Conservation (phyloP, 306 rosid genomes). For the Ceratonia siliqua region DNA sequence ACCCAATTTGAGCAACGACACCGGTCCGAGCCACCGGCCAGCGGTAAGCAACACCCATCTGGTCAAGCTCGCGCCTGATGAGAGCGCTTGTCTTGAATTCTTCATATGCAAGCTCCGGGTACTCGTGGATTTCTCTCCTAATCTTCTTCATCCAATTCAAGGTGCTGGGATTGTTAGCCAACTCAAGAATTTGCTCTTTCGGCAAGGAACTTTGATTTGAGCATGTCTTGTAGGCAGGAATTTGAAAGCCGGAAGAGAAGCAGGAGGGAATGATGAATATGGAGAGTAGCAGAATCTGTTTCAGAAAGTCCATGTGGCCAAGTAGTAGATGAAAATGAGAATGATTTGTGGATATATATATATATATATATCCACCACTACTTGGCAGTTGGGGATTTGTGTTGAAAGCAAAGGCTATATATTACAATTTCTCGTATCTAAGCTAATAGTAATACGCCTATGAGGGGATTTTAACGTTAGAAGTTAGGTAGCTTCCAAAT, state of each 20-base stretch:
- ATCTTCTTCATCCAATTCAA: constrained; percentile 69
- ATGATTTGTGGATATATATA: background rate
- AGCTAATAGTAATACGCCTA: no score
- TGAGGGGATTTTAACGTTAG: no score
- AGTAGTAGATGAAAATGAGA: constrained; percentile 10
- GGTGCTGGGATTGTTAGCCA: constrained; percentile 53
- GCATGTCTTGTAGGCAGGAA: constrained; percentile 1
- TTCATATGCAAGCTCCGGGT: constrained; percentile 81
- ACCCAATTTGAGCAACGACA: constrained; percentile 72
- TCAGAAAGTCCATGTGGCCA: constrained; percentile 28
- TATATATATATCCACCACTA: background rate
- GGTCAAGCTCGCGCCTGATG: constrained; percentile 70
- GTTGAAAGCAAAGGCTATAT: no score
- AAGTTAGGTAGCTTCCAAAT: no score
- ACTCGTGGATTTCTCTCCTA: constrained; percentile 76
- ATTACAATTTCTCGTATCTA: no score
- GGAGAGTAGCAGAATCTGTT: constrained; percentile 24
- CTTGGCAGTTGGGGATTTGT: no score
- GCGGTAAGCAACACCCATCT: constrained; percentile 55
- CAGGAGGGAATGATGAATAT: constrained; percentile 31
- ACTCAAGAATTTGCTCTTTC: constrained; percentile 46
- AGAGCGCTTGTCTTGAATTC: constrained; percentile 71
- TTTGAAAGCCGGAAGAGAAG: constrained; percentile 40
- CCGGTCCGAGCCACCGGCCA: constrained; percentile 93
- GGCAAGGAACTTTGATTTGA: constrained; percentile 29